A percentile compares a stretch with the other conserved stretches of the same genome.
These are phyloP conservation scores for Phtheirospermum japonicum DNA, from an alignment of 257 asterid species.

Conservation along the genomic window DNA sequence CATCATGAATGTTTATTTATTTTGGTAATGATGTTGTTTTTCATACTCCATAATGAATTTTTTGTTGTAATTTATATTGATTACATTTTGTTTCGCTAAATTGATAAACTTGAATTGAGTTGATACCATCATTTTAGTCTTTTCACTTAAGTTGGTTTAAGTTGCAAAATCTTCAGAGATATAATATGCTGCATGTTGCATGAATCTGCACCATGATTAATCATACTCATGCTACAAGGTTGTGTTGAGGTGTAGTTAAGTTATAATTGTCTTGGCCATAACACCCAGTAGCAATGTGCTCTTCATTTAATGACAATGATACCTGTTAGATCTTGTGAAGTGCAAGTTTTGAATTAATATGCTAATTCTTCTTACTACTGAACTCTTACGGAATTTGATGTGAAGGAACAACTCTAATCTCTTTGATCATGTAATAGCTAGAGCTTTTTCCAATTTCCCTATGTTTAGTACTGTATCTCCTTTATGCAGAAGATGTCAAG, in stretches of 20 bases:
- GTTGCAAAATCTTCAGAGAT: not conserved
- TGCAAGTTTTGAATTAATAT: conserved; percentile 1
- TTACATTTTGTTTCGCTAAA: not conserved
- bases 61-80: not conserved
- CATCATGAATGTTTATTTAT: not conserved
- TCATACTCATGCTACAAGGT: conserved; percentile 1
- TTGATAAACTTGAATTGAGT: conserved; percentile 1
- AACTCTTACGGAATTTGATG: not conserved
- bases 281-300: conserved; percentile 6
- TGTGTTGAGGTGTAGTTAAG: not conserved
- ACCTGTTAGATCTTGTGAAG: conserved; percentile 2
- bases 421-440: conserved; percentile 14
- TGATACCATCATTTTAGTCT: not conserved
- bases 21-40: not conserved
- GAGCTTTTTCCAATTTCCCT: conserved; percentile 14
- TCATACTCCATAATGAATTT: not conserved
- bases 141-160: not conserved
- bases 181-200: not conserved
- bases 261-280: conserved; percentile 13
- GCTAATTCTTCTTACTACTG: not conserved
- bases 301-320: not conserved
- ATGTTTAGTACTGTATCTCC: not conserved
- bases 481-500: conserved; percentile 7
- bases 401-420: conserved; percentile 2
- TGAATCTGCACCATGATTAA: not conserved